Evolutionary conservation across 2,329 filamentous ascomycete genomes (phyloP).

Genomic region (Paecilomyces sp.): DNA sequence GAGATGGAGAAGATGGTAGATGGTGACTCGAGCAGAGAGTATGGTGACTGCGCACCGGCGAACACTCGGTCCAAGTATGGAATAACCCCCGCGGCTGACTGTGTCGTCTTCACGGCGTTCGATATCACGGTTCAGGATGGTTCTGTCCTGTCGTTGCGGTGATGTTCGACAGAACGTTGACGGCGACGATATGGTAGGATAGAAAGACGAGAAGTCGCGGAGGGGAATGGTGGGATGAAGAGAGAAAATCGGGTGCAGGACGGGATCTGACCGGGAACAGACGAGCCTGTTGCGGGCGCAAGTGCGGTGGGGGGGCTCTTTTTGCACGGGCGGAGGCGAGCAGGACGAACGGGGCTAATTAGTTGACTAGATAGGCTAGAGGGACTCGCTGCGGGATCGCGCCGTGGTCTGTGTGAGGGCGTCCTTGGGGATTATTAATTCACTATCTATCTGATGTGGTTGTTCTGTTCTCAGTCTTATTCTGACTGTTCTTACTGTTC

Average conservation of each 20-base stretch:
- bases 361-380: not conserved
- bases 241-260: not conserved
- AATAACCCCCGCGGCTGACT: not conserved
- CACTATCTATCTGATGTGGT: too few species aligned
- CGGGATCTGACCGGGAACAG: conserved; percentile 1
- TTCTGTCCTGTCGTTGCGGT: not conserved
- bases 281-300: conserved; percentile 10
- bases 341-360: not conserved
- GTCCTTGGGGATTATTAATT: too few species aligned
- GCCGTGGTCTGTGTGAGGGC: not conserved
- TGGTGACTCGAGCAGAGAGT: not conserved
- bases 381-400: not conserved
- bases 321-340: conserved; percentile 5
- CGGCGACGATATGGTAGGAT: conserved; percentile 1
- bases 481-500: too few species aligned
- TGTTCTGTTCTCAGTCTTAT: too few species aligned
- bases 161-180: not conserved
- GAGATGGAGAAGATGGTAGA: not conserved
- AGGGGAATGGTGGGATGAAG: conserved; percentile 1
- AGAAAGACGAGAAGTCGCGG: conserved; percentile 1
- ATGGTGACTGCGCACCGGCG: not conserved
- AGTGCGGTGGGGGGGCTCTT: conserved; percentile 5
- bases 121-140: not conserved
- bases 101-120: not conserved
- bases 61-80: not conserved